These are phyloP conservation scores for Epichloe amarillans DNA, from an alignment of 2,329 filamentous ascomycete species.

Conservation along the genomic window DNA sequence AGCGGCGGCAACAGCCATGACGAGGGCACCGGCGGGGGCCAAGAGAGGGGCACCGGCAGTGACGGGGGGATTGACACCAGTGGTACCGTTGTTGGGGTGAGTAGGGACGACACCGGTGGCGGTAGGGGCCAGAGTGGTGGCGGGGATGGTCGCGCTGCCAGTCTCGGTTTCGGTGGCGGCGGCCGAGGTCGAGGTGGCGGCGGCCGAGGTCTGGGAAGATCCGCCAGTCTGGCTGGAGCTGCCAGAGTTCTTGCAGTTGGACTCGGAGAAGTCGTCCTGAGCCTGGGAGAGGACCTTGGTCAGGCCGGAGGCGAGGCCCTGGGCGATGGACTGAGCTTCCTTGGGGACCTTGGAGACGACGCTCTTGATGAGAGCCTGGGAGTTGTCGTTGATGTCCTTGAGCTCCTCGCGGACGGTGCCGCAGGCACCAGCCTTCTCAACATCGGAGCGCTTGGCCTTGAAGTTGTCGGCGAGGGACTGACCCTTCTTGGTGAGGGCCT, in stretches of 20 bases:
- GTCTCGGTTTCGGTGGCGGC: constrained; percentile 1
- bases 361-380: constrained; percentile 16
- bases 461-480: constrained; percentile 14
- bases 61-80: constrained; percentile 5
- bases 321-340: constrained; percentile 15
- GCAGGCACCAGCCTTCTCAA: constrained; percentile 18
- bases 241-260: constrained; percentile 16
- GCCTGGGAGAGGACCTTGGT: constrained; percentile 12
- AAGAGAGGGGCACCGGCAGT: constrained; percentile 9
- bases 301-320: constrained; percentile 13
- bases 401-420: constrained; percentile 13
- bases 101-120: constrained; percentile 1
- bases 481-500: constrained; percentile 13
- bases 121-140: constrained; percentile 2
- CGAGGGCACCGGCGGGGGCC: constrained; percentile 8
- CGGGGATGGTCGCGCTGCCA: background rate
- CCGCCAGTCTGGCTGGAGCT: background rate
- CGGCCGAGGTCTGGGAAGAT: background rate
- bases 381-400: constrained; percentile 12
- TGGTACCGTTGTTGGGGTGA: constrained; percentile 1
- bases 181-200: background rate
- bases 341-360: constrained; percentile 18
- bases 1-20: constrained; percentile 8
- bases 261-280: constrained; percentile 13
- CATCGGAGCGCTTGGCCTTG: constrained; percentile 13